phyloP scores from a whole-genome alignment of 352 stramenopile genomes.

The Phytopythium boreale region DNA sequence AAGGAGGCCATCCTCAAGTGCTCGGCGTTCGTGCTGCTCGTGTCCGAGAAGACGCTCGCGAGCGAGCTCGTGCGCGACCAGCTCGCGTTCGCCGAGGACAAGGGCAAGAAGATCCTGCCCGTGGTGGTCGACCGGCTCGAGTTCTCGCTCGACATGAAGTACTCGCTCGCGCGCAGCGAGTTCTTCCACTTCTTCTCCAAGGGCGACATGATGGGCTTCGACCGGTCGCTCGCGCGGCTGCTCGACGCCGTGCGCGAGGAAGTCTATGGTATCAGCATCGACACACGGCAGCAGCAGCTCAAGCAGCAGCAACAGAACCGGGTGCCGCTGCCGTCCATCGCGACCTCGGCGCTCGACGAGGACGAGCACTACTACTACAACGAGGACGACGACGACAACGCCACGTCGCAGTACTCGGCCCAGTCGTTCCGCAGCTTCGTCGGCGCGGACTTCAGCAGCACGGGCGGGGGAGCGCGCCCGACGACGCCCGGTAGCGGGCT shows the following conservation, averaged over 20 bases:
- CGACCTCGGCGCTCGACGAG: neutral
- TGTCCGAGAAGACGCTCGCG: conserved; percentile 69
- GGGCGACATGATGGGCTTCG: conserved; percentile 76
- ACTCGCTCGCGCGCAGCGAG: conserved; percentile 70
- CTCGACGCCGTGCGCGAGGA: conserved; percentile 60
- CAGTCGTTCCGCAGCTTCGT: conserved; percentile 11
- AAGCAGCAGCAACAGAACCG: neutral
- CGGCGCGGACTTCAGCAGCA: neutral
- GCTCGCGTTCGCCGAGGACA: conserved; percentile 81
- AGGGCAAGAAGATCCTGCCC: conserved; percentile 78
- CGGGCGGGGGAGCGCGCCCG: neutral
- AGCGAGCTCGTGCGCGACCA: conserved; percentile 79
- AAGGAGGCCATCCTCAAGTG: conserved; percentile 85
- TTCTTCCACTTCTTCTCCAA: conserved; percentile 84
- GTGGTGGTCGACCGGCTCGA: conserved; percentile 66
- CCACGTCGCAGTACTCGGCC: conserved; percentile 6
- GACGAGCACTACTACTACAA: conserved; percentile 7
- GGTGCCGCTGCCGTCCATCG: neutral
- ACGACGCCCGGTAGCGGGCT: conserved; percentile 6
- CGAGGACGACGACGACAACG: conserved; percentile 6
- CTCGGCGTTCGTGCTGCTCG: conserved; percentile 64
- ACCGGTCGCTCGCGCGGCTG: conserved; percentile 50
- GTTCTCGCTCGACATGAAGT: conserved; percentile 74
- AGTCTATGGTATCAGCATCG: conserved; percentile 62
- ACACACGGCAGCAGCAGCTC: conserved; percentile 5